Base-by-base conservation (phyloP, 2,329 filamentous ascomycete genomes). In the Trichothecium roseum region DNA sequence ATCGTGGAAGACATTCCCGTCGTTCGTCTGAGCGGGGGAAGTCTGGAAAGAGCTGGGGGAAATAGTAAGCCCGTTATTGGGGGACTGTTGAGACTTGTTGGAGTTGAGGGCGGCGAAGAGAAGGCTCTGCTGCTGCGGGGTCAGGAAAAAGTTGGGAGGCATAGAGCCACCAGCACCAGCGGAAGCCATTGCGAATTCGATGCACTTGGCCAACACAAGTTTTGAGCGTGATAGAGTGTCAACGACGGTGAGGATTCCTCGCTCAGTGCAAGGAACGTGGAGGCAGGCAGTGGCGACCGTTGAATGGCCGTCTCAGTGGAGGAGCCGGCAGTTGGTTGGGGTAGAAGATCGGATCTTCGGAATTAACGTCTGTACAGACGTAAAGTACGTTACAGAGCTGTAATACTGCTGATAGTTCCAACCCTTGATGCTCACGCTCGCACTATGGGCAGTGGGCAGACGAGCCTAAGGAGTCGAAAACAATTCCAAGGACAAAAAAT, bases 101-200 rank as follows among this genome's bases (percentile, higher is more conserved):
- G 82, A 82, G 45, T 82, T 81, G 46, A 89, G 74, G 31, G 84
- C 82, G 40, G 81, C 79, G 43, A 84, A 78, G 30, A 89, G 68
- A 40, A 88, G 67, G 50, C 74, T 78, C 64, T 88, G 81, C 57
- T 89, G 82, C 51, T 83, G 75, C 42, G 78, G 78, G 40, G 81
- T 84, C 46, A 87, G 71, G 51, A 79, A 76, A 55, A 84, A 79
- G 52, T 73, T 71, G 42, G 61, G 59, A 41, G 64, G 59, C 43
- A 67, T 48, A 43, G 52, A 45, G 39, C 53, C 62, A 40, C 56
- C 54, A 40, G 64, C 55, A 37, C 59, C 60, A 37, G 68, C 64
- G 46, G 68, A 70, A 42, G 71, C 60, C 72, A 76, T 76, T 37
- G 37, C 36, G 37, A 37, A 24, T 30, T 40, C 20, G 20, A 24